Evolutionary conservation across 495 filamentous ascomycete genomes (phyloP).

Genomic region (Copromyces sp.): DNA sequence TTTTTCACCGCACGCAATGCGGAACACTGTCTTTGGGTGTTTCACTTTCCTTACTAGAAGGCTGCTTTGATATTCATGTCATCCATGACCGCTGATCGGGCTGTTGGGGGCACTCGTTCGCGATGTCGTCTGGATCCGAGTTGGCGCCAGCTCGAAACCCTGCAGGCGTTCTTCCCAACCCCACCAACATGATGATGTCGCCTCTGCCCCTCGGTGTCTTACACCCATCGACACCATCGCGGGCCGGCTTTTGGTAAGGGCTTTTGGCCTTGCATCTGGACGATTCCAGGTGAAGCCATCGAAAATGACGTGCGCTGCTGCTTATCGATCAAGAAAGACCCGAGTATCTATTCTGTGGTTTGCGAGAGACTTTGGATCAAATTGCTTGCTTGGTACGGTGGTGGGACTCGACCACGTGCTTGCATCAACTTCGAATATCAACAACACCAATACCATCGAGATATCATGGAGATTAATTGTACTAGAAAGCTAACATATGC

Average conservation of each 20-base stretch:
- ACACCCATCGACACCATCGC: background rate
- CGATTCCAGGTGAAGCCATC: background rate
- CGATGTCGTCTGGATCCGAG: background rate
- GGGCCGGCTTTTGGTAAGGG: background rate
- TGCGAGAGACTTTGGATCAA: background rate
- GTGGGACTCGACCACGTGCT: too few relatives aligned
- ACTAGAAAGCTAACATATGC: background rate
- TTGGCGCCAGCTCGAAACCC: background rate
- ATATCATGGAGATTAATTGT: background rate
- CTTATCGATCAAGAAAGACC: background rate
- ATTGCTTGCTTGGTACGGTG: too few relatives aligned
- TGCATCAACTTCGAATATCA: background rate
- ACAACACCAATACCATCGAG: background rate
- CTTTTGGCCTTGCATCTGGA: background rate
- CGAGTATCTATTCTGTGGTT: background rate
- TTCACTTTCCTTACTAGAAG: background rate
- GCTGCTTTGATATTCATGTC: background rate
- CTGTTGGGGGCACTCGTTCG: background rate
- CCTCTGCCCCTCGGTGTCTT: background rate
- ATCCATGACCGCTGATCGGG: background rate
- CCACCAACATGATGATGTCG: background rate
- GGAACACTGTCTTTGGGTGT: background rate
- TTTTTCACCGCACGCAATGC: background rate
- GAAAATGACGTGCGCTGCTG: background rate
- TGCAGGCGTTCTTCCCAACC: background rate